Percentiles rank a stretch among this genome's conserved stretches.
Conservation (phyloP, 768 basidiomycete species). For the Russula vinacea region DNA sequence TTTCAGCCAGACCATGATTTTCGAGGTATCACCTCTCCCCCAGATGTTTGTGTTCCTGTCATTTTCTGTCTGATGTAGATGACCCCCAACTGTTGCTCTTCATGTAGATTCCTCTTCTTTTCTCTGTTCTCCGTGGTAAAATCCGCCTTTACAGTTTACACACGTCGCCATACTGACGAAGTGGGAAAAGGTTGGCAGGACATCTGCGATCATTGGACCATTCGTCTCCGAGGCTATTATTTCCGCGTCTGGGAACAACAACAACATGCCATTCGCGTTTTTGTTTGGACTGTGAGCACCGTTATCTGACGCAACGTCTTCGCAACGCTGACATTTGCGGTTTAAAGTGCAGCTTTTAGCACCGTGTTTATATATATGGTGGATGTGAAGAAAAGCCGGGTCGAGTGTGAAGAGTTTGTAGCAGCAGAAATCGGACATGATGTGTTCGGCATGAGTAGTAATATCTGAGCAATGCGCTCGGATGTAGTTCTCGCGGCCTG, state of each 20-base stretch:
- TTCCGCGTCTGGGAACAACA: constrained; percentile 60
- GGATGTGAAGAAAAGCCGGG: constrained; percentile 61
- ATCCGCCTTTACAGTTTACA: neutral
- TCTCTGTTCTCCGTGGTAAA: constrained; percentile 66
- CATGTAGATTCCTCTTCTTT: constrained; percentile 63
- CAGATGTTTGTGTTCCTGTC: constrained; percentile 52
- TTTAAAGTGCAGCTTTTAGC: constrained; percentile 48
- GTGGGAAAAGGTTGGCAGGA: constrained; percentile 58
- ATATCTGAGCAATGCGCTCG: neutral
- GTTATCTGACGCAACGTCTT: too few relatives aligned
- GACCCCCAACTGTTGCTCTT: neutral
- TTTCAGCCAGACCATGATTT: constrained; percentile 81
- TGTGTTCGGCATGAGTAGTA: constrained; percentile 35
- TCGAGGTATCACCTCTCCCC: constrained; percentile 67
- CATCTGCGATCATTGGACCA: constrained; percentile 73
- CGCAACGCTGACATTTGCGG: neutral
- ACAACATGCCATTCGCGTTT: constrained; percentile 75
- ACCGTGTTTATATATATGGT: constrained; percentile 60
- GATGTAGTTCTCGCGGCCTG: neutral
- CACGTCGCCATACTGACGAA: neutral
- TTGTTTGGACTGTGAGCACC: constrained; percentile 50
- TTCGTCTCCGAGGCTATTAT: constrained; percentile 75
- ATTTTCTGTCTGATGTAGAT: neutral
- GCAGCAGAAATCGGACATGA: constrained; percentile 48
- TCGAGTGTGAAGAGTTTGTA: constrained; percentile 62